phyloP scores from a whole-genome alignment of 73 alveolate genomes.

The Effrenium voratum region DNA sequence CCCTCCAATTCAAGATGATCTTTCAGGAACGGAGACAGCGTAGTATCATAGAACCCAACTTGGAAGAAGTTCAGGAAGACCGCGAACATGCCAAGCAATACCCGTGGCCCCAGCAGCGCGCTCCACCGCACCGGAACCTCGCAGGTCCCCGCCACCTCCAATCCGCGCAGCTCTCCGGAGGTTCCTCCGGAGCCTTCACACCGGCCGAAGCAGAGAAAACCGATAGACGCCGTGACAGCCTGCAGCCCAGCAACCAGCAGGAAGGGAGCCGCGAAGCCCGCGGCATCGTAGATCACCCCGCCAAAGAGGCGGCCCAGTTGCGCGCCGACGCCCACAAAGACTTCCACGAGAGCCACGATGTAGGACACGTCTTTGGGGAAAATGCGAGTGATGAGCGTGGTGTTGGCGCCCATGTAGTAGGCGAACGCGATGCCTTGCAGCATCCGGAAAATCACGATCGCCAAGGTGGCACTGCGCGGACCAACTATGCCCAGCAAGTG shows the following conservation, averaged over 20 bases:
- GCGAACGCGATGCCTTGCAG: not conserved
- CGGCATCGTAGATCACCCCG: not conserved
- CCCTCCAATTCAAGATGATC: not conserved
- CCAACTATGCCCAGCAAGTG: not conserved
- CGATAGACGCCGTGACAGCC: not conserved
- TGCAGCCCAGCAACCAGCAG: not conserved
- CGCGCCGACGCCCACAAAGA: not conserved
- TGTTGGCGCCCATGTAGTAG: not conserved
- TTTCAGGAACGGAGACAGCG: not conserved
- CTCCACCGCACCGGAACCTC: not conserved
- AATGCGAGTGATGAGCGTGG: not conserved
- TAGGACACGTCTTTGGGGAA: not conserved
- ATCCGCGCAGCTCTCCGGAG: not conserved
- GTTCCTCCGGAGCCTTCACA: too few species aligned
- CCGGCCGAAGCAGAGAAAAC: not conserved
- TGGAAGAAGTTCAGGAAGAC: not conserved
- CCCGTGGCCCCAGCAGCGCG: not conserved
- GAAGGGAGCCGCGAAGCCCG: not conserved
- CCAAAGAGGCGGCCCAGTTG: not conserved
- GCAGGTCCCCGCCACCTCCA: not conserved
- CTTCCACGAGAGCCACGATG: not conserved
- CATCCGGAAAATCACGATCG: not conserved
- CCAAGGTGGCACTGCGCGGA: not conserved
- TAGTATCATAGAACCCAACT: not conserved
- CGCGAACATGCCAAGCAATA: not conserved